These are phyloP conservation scores for Streptanthus diversifolius DNA, from an alignment of 345 rosid genomes.

Conservation along the genomic window DNA sequence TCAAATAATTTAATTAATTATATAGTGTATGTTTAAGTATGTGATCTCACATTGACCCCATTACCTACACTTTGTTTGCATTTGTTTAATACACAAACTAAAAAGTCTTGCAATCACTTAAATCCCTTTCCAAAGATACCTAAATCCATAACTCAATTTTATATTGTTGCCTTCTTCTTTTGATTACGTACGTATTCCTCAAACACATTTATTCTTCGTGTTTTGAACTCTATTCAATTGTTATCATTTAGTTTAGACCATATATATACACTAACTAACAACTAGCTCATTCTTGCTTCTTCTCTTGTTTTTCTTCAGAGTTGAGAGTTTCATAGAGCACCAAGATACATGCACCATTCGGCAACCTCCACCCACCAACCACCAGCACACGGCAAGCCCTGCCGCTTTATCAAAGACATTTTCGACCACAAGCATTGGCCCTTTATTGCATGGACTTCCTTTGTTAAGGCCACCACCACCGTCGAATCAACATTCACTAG, in stretches of 20 bases:
- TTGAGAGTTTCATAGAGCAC: conserved; percentile 97
- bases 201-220: background rate
- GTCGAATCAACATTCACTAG: conserved; percentile 16
- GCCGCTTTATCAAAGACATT: conserved; percentile 56
- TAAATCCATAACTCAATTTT: conserved; percentile 16
- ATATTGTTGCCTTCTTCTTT: conserved; percentile 3
- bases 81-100: conserved; percentile 14
- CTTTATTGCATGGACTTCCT: conserved; percentile 39
- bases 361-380: conserved; percentile 40
- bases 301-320: conserved; percentile 40
- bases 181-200: conserved; percentile 18
- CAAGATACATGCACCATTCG: conserved; percentile 83
- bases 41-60: conserved; percentile 26
- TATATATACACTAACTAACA: background rate
- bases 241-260: background rate
- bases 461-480: conserved; percentile 43
- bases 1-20: background rate
- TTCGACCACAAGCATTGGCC: conserved; percentile 51
- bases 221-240: background rate
- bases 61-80: conserved; percentile 9
- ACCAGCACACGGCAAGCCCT: conserved; percentile 21
- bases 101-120: conserved; percentile 26
- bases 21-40: background rate
- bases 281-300: conserved; percentile 5
- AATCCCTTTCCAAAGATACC: conserved; percentile 25